Percentiles rank a stretch among this genome's conserved stretches.
Evolutionary conservation across 2,329 filamentous ascomycete genomes (phyloP).

Genomic region (Corniculantispora saksenae): DNA sequence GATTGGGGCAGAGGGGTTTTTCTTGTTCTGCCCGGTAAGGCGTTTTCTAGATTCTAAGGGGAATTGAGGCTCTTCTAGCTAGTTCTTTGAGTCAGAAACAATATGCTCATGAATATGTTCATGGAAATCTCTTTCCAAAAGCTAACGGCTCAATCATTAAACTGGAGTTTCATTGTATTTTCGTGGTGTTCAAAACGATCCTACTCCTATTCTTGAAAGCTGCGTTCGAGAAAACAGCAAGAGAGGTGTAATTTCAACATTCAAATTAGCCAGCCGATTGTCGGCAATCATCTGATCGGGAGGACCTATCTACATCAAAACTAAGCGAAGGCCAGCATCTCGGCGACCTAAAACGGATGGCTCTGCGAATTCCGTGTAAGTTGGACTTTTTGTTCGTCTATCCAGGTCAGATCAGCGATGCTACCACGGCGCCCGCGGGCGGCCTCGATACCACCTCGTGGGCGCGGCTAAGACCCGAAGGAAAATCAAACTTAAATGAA

Average conservation of each 20-base stretch:
- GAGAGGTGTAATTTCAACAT: too few species aligned
- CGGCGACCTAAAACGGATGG: neutral
- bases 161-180: too few species aligned
- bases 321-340: neutral
- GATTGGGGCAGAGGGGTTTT: neutral
- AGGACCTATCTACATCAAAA: neutral
- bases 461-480: neutral
- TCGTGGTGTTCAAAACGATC: too few species aligned
- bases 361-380: neutral
- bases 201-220: too few species aligned
- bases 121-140: too few species aligned
- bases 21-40: neutral
- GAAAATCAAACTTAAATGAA: neutral
- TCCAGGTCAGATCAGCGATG: neutral
- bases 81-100: neutral
- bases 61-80: neutral
- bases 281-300: neutral
- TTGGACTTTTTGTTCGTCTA: neutral
- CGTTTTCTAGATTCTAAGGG: neutral
- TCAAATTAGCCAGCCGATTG: neutral
- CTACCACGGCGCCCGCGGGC: conserved; percentile 3
- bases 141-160: too few species aligned
- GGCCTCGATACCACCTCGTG: neutral
- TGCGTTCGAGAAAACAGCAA: too few species aligned
- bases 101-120: too few species aligned